These are phyloP conservation scores for Penicillium sp. DNA, from an alignment of 2,329 filamentous ascomycete genomes.

Conservation along the genomic window DNA sequence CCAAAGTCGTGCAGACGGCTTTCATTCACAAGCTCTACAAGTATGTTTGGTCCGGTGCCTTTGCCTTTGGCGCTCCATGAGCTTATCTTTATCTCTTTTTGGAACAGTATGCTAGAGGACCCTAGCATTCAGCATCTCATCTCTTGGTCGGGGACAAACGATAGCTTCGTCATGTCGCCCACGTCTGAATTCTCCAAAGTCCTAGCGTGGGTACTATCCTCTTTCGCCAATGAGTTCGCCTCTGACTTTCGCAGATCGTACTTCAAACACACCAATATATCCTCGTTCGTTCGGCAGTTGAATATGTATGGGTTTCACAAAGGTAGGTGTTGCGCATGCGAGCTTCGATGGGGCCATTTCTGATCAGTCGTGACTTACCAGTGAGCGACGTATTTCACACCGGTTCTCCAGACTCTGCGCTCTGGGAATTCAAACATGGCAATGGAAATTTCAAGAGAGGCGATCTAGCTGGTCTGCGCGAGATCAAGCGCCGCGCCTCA, in stretches of 20 bases:
- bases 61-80: slow-evolving; percentile 1
- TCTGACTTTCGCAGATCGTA: slow-evolving; percentile 62
- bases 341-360: slow-evolving; percentile 9
- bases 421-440: slow-evolving; percentile 99
- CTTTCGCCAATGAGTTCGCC: slow-evolving; percentile 10
- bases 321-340: slow-evolving; percentile 54
- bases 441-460: slow-evolving; percentile 96
- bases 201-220: slow-evolving; percentile 68
- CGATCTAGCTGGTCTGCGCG: slow-evolving; percentile 81
- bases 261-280: slow-evolving; percentile 99
- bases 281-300: slow-evolving; percentile 92
- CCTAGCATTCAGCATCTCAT: slow-evolving; percentile 89
- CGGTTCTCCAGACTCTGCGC: slow-evolving; percentile 81
- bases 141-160: slow-evolving; percentile 87
- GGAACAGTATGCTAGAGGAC: slow-evolving; percentile 87
- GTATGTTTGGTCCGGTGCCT: slow-evolving; percentile 51
- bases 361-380: slow-evolving; percentile 38
- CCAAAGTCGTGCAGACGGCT: slow-evolving; percentile 96
- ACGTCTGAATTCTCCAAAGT: slow-evolving; percentile 98
- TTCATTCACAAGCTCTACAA: slow-evolving; percentile 99
- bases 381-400: slow-evolving; percentile 99
- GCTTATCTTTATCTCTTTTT: slow-evolving; percentile 17
- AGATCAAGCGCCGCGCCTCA: slow-evolving; percentile 93
- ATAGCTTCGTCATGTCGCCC: slow-evolving; percentile 98
- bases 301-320: slow-evolving; percentile 99